These are phyloP conservation scores for Claviceps capensis DNA, from an alignment of 2,329 filamentous ascomycete genomes.

Conservation along the genomic window DNA sequence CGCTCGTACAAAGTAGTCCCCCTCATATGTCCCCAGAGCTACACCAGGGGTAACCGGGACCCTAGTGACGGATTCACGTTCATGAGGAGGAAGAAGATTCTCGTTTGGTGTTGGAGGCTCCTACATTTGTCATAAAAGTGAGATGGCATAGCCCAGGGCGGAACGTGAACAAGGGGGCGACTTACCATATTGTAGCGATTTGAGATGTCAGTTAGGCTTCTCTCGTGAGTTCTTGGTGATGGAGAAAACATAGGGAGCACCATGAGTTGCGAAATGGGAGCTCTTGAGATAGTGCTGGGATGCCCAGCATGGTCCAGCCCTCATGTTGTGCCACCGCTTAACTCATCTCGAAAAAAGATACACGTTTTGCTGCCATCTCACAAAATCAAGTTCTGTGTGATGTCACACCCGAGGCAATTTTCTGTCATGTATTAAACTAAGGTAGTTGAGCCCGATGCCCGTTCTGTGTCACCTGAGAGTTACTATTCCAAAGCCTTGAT, in stretches of 20 bases:
- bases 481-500: not conserved
- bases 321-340: not conserved
- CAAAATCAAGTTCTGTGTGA: not conserved
- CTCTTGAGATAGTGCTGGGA: not conserved
- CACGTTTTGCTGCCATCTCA: not conserved
- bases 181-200: not conserved
- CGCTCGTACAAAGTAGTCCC: conserved; percentile 1
- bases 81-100: conserved; percentile 3
- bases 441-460: not conserved
- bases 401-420: not conserved
- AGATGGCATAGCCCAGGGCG: not conserved
- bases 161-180: too few relatives aligned
- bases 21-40: conserved; percentile 3
- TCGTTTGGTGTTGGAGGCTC: conserved; percentile 1
- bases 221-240: not conserved
- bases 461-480: not conserved
- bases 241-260: not conserved
- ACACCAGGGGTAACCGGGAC: conserved; percentile 7
- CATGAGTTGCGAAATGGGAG: not conserved
- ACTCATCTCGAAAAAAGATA: too few relatives aligned
- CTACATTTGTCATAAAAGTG: not conserved
- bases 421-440: not conserved
- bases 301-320: not conserved
- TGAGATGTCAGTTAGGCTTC: not conserved
- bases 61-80: not conserved